Base-by-base conservation (phyloP, 768 basidiomycete genomes). In the Boletus sp. region DNA sequence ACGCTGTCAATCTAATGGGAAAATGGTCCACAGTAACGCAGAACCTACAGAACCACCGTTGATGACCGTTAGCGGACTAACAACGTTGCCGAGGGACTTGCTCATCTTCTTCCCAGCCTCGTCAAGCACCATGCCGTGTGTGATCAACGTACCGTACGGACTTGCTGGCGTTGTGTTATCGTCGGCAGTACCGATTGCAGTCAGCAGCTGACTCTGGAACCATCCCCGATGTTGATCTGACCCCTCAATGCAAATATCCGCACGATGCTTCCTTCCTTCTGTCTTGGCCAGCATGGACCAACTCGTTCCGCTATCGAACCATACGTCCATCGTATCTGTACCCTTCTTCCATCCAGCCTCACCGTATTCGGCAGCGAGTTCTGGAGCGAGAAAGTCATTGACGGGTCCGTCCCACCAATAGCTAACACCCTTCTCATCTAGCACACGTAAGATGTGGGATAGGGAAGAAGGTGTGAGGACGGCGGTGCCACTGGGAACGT, bases 141-240 rank as follows among this genome's bases (percentile, higher is more conserved):
- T 98, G 61, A 99, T 87, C 56, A 99, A 73, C 5, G 85, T 78
- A 39, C 78, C 79, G 68, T 94, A 99, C 11, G 96, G 87, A 47
- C 75, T 75, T 24, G 52, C 53, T 3, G 71, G 63, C 41, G 57
- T 70, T 30, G 53, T n/a, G 11, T 8, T 35, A 17, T 40, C 52
- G 4, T 58, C 63, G 0, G 62, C 62, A 11, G 69, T 56, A 3
- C 84, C 84, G 18, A 96, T 74, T 10, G 85, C 82, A 4, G 97
- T 98, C 47, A 99, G 76, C 29, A 99, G 75, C 62, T 92, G 89
- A 55, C 93, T 95, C 73, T 99, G 97, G 78, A 99, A 99, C 96
- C 96, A 99, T 9, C 96, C 96, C 7, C 96, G 87, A 71, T 99
- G 96, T 71, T 98, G 96, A 72, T 99, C 96, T 1, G 91, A 90